Percentiles rank a stretch among this genome's conserved stretches.
Conservation (phyloP, 768 basidiomycete genomes). For the Gymnopilus dilepis region DNA sequence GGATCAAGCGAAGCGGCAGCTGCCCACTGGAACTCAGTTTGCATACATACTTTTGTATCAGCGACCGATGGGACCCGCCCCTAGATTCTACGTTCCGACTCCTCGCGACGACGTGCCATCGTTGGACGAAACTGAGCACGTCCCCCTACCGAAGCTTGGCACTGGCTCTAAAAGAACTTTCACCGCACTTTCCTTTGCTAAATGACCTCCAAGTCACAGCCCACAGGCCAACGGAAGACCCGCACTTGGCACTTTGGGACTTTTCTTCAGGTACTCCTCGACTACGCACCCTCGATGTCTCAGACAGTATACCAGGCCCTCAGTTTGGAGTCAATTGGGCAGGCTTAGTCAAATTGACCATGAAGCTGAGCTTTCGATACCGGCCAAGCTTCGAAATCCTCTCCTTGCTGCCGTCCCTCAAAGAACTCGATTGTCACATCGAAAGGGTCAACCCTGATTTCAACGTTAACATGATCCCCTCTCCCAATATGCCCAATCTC, state of each 20-base stretch:
- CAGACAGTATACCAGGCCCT: background rate
- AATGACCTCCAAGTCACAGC: background rate
- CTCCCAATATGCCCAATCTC: background rate
- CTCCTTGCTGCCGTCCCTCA: too few species aligned
- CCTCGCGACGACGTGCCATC: background rate
- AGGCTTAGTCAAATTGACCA: too few species aligned
- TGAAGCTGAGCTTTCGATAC: too few species aligned
- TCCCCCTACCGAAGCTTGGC: background rate
- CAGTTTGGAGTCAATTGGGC: background rate
- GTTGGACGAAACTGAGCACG: background rate
- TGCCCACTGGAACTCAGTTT: background rate
- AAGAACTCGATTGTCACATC: too few species aligned
- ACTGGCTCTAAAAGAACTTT: background rate
- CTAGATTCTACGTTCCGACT: background rate
- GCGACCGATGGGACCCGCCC: background rate
- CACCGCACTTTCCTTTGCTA: background rate
- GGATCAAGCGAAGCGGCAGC: conserved; percentile 2
- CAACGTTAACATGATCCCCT: background rate
- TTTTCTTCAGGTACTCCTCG: background rate
- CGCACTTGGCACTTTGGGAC: background rate
- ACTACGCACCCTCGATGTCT: background rate
- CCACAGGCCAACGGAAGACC: background rate
- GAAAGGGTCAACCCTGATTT: too few species aligned
- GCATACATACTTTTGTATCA: background rate
- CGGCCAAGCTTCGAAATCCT: too few species aligned